Base-by-base conservation (phyloP, 2,329 filamentous ascomycete species). In the Parastagonospora nodorum region DNA sequence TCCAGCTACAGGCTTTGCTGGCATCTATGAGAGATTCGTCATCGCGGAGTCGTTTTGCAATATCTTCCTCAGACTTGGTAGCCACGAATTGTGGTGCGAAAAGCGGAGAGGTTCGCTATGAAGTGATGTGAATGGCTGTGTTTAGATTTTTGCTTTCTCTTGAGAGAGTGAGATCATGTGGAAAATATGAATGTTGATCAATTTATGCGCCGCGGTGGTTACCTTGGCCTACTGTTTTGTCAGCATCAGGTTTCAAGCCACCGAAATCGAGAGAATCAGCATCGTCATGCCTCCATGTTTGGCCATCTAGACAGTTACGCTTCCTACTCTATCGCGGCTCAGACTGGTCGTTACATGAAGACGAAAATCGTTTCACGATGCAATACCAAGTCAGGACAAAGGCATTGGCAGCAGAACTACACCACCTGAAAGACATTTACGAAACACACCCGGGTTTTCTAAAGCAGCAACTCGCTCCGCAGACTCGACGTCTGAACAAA, bases 1-100 rank as follows among this genome's bases (percentile, higher is more conserved):
- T 45, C 51, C 48, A 54, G 36, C 54, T 54, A 27, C 54, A 57
- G 9, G 42, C 30, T 39, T 47, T 42, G n/a, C 43, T 41, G n/a
- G n/a, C 15, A 19, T 29, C 40, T 8, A 54, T 51, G 6, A 43
- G 47, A 11, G 39, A 31, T 40, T 53, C 46, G 28, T 54, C 54
- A 30, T 50, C 45, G 30, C 45, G 28, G 31, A 57, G 38, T n/a
- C 48, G 37, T 12, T 8, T 37, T 15, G 35, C 45, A 9, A 54
- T 49, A 7, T 47, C 45, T 33, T 48, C 38, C 10, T 41, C 32
- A 1, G 44, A 30, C 14, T 33, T 37, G 2, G 27, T 54, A 9
- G 48, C 32, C 29, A 45, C 45, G 45, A 51, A 47, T 4, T 46
- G 42, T 8, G 45, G 45, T 15, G 51, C 42, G 8, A 36, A 30